Base-by-base conservation (phyloP, 306 rosid species). In the Herpetospermum pedunculosum region DNA sequence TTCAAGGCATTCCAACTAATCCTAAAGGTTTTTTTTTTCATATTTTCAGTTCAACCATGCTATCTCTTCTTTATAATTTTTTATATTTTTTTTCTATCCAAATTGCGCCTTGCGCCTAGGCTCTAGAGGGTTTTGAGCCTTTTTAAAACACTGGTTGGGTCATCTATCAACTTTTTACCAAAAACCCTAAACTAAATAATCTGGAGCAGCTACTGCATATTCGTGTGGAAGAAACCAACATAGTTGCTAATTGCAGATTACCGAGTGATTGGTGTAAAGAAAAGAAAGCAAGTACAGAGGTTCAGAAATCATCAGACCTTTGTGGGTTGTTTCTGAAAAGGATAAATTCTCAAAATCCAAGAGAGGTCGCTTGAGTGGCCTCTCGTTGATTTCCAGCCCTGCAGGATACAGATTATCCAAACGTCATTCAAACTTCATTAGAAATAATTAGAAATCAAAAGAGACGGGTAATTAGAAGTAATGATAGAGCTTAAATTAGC, bases 361-460 rank as follows among this genome's bases (percentile, higher is more conserved):
- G 12, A 91, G 67, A 26, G 92, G 80, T 12, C 98, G 97, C 82
- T 94, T 94, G 53, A 78, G 69, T 18, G 95, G 97, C 69, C 97
- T 85, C 80, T 86, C 97, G 35, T 83, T 94, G 80, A 94, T 91
- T 84, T 94, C 91, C 54, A 94, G 78, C 97, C 97, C 97, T 91
- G 37, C 49, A 73, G 72, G 62, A 69, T 28, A 74, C 46, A 40
- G 16, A 70, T 18, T 1, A 47, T 25, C 50, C 30, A 34, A 30
- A 70, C 16, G 35, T 47, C 44, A 48, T 44, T 50, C 43, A 28
- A 32, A 71, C 75, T 64, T 41, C 32, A 48, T 18, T 71, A 3
- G 26, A 70, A 50, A 11, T 34, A 4, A 26, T 25, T 8, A 71
- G 2, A 15, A 25, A 47, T 18, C 3, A 18, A 48, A 71, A 12